Conservation (phyloP, 495 filamentous ascomycete genomes). For the Tuber brumale region DNA sequence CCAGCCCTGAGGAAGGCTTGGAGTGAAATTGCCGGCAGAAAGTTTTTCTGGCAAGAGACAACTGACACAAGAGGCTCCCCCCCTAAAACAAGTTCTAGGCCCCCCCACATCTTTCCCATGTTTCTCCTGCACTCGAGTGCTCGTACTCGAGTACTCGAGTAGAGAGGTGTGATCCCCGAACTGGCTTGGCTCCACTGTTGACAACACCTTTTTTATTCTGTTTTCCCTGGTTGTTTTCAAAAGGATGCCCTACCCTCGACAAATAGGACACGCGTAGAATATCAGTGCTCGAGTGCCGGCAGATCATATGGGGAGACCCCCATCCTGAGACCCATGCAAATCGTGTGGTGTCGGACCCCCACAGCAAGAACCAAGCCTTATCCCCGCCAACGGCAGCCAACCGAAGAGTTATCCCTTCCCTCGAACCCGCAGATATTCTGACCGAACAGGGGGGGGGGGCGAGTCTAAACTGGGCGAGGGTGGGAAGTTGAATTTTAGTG, state of each 20-base stretch:
- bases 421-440: not conserved
- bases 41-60: not conserved
- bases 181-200: not conserved
- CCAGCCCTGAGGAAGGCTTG: not conserved
- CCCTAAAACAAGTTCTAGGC: not conserved
- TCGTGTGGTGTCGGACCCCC: not conserved
- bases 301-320: not conserved
- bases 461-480: not conserved
- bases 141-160: no score
- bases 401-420: not conserved
- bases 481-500: not conserved
- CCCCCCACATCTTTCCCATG: not conserved
- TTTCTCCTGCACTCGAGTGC: not conserved
- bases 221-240: not conserved
- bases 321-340: not conserved
- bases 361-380: not conserved
- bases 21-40: not conserved
- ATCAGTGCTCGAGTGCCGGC: not conserved
- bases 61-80: not conserved
- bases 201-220: not conserved
- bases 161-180: not conserved
- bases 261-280: not conserved
- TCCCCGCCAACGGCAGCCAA: slow-evolving; percentile 3
- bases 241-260: not conserved
- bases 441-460: not conserved